Base-by-base conservation (phyloP, 805 yeast species). In the Starmera pachycereana region DNA sequence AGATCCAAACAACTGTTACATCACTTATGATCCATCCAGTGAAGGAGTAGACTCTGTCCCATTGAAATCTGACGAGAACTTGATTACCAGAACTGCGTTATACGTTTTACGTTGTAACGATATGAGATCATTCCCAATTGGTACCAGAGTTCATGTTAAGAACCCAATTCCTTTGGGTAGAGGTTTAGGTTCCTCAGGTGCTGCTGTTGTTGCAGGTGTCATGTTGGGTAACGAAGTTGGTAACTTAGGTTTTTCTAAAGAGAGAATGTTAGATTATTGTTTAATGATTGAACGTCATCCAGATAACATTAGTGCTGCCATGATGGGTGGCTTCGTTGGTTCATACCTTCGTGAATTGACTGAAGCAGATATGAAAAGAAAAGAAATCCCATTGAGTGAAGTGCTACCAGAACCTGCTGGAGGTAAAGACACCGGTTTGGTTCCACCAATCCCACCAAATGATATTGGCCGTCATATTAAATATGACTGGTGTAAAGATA, bases 321-420 rank as follows among this genome's bases (percentile, higher is more conserved):
- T 92, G 96, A 82, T 89, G 80, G 98, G 98, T 44, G 97, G 98
- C 2, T 92, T 92, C 60, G 96, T 89, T 33, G 98, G 98, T 35
- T 87, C 96, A 4, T 92, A 83, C 61, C 71, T 92, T 55, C 76
- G 95, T 53, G 94, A 85, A 46, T 65, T 92, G 43, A 68, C 78
- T 29, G 77, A 79, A 4, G 72, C 75, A 33, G 97, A 89, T 49
- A 69, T 72, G 48, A 78, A 71, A 43, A 74, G 84, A 39, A 82
- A 84, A 47, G 88, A 81, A 57, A 83, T 87, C 40, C 96, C 97
- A 33, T 67, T 92, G 41, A 78, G 84, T 40, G 84, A 81, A 50
- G 88, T 92, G 5, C 69, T 92, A 46, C 94, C 95, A 25, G 80
- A 76, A 49, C 81, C 84, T 31, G 74, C 78, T 36, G 83, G 84